Evolutionary conservation across 805 yeast species (phyloP).

Genomic region (Metschnikowia lachancei): DNA sequence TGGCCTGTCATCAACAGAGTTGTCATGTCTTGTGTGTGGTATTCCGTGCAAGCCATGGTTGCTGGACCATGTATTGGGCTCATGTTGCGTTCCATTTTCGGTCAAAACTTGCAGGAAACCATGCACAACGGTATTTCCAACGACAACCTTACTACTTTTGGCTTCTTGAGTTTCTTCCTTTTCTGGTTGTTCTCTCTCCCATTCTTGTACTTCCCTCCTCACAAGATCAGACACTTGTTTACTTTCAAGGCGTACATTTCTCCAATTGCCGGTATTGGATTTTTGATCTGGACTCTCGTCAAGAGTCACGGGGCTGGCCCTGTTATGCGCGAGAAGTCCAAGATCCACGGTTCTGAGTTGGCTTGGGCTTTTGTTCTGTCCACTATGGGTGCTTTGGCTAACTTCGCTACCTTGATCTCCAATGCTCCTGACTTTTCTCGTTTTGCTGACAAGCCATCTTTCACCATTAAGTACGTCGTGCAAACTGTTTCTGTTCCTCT

Average conservation of each 20-base stretch:
- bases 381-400: constrained; percentile 76
- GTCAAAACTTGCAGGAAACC: constrained; percentile 56
- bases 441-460: constrained; percentile 55
- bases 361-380: constrained; percentile 84
- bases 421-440: constrained; percentile 90
- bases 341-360: constrained; percentile 55
- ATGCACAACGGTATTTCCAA: constrained; percentile 61
- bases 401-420: constrained; percentile 83
- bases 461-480: constrained; percentile 39
- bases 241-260: constrained; percentile 75
- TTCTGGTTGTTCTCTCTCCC: constrained; percentile 83
- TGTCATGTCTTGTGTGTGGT: constrained; percentile 86
- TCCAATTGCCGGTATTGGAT: constrained; percentile 81
- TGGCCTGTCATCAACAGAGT: constrained; percentile 91
- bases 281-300: constrained; percentile 78
- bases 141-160: constrained; percentile 66
- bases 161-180: constrained; percentile 71
- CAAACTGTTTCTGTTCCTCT: constrained; percentile 66
- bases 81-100: constrained; percentile 72
- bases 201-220: constrained; percentile 78
- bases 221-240: constrained; percentile 76
- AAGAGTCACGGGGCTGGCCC: constrained; percentile 81
- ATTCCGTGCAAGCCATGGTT: constrained; percentile 79
- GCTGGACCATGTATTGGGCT: constrained; percentile 74
- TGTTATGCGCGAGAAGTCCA: constrained; percentile 54